Percentiles rank a stretch among this genome's conserved stretches.
Conservation (phyloP, 371 early-diverging fungal genomes). For the Gilbertella persicaria region DNA sequence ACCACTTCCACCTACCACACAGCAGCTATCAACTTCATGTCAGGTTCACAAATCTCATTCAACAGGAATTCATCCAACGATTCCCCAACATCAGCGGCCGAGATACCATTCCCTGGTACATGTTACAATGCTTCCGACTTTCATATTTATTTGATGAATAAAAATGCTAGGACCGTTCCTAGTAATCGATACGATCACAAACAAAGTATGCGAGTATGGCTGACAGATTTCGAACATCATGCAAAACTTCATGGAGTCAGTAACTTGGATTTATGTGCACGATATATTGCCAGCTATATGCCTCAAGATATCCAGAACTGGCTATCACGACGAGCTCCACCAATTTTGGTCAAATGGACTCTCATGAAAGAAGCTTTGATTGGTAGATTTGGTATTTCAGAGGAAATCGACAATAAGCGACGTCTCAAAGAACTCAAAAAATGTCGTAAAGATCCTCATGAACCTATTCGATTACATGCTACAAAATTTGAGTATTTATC, state of each 20-base stretch:
- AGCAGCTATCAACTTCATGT: too few species aligned
- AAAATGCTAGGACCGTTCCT: neutral
- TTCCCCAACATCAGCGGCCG: neutral
- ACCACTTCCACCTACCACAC: neutral
- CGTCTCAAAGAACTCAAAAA: conserved; percentile 1
- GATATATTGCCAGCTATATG: neutral
- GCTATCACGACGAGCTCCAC: neutral
- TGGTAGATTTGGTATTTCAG: conserved; percentile 2
- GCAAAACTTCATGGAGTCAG: neutral
- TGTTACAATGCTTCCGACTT: neutral
- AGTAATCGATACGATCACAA: neutral
- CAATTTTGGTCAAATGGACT: neutral
- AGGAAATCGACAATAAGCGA: conserved; percentile 5
- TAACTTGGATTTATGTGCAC: neutral
- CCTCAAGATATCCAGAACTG: conserved; percentile 4
- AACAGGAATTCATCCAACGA: neutral
- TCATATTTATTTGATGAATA: neutral
- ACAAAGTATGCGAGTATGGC: conserved; percentile 1
- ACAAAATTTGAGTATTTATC: conserved; percentile 3
- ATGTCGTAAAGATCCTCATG: neutral
- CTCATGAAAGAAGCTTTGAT: neutral
- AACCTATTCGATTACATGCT: conserved; percentile 6
- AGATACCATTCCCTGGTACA: neutral
- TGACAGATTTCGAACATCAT: neutral
- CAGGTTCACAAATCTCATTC: neutral